A percentile compares a stretch with the other conserved stretches of the same genome.
Conservation (phyloP, 371 early-diverging fungal species). For the Rhizomucor pusillus region DNA sequence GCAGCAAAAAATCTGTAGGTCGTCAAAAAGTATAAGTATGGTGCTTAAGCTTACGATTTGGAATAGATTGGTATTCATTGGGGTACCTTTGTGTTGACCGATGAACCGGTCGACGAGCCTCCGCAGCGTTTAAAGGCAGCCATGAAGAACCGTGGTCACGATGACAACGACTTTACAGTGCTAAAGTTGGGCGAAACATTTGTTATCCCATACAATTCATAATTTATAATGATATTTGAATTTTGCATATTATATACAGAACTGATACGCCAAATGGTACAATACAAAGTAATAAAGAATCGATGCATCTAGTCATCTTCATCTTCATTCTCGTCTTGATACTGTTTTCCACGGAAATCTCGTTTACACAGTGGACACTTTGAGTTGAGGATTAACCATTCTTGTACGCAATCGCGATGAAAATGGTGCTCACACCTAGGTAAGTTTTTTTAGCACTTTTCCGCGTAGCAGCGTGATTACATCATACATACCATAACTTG, state of each 20-base stretch:
- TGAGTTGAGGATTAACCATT: slow-evolving; percentile 30
- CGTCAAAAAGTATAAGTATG: slow-evolving; percentile 54
- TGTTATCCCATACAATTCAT: not conserved
- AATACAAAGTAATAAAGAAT: too few species aligned
- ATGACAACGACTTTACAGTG: slow-evolving; percentile 45
- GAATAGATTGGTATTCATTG: slow-evolving; percentile 36
- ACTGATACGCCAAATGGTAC: too few species aligned
- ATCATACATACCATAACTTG: slow-evolving; percentile 38
- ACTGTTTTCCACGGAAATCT: slow-evolving; percentile 12
- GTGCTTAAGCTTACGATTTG: not conserved
- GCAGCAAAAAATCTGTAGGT: slow-evolving; percentile 62
- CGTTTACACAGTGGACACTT: slow-evolving; percentile 36
- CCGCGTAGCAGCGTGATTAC: too few species aligned
- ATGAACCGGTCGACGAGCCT: slow-evolving; percentile 58
- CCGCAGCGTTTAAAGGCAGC: slow-evolving; percentile 49
- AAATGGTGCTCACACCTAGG: slow-evolving; percentile 42
- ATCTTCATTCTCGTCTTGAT: too few species aligned
- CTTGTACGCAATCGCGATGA: slow-evolving; percentile 29
- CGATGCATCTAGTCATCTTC: too few species aligned
- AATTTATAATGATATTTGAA: too few species aligned
- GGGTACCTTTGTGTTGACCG: slow-evolving; percentile 51
- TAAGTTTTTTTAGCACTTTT: not conserved
- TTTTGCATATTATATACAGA: too few species aligned
- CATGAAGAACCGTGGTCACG: slow-evolving; percentile 49
- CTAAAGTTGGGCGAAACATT: slow-evolving; percentile 61